phyloP scores from a whole-genome alignment of 164 flowering plant genomes.

The Piper longum region DNA sequence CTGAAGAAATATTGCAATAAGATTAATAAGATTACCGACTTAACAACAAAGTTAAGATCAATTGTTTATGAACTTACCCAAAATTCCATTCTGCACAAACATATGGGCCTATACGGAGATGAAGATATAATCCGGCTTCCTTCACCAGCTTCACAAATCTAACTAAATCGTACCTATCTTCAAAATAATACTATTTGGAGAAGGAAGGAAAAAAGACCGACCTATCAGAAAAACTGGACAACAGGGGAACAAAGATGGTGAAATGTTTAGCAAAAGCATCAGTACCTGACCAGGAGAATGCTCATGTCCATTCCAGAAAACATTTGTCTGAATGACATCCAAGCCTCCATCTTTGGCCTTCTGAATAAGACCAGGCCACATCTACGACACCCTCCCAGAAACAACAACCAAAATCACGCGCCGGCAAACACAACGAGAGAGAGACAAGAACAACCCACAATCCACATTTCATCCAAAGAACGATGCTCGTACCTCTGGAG shows the following conservation, averaged over 20 bases:
- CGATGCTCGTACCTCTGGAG: constrained; percentile 51
- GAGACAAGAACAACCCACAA: constrained; percentile 9
- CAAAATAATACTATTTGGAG: constrained; percentile 52
- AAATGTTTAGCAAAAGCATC: background rate
- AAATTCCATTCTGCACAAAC: constrained; percentile 86
- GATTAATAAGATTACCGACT: background rate
- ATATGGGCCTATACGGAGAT: constrained; percentile 78
- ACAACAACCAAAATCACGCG: background rate
- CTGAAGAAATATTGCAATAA: constrained; percentile 26
- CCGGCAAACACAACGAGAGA: background rate
- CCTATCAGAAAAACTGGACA: background rate
- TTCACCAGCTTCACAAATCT: constrained; percentile 58
- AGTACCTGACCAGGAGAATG: constrained; percentile 64
- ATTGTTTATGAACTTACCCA: constrained; percentile 28
- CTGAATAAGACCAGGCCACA: constrained; percentile 79
- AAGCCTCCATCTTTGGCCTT: constrained; percentile 80
- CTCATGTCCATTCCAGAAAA: constrained; percentile 83
- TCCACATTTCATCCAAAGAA: constrained; percentile 8
- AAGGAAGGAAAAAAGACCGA: background rate
- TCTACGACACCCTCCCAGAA: constrained; percentile 22
- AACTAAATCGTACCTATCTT: constrained; percentile 64
- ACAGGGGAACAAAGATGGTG: background rate
- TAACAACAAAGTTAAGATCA: background rate
- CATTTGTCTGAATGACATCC: constrained; percentile 74
- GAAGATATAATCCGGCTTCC: constrained; percentile 68